Evolutionary conservation across 2,329 filamentous ascomycete genomes (phyloP).

Genomic region (Sphaerostilbella broomeana): DNA sequence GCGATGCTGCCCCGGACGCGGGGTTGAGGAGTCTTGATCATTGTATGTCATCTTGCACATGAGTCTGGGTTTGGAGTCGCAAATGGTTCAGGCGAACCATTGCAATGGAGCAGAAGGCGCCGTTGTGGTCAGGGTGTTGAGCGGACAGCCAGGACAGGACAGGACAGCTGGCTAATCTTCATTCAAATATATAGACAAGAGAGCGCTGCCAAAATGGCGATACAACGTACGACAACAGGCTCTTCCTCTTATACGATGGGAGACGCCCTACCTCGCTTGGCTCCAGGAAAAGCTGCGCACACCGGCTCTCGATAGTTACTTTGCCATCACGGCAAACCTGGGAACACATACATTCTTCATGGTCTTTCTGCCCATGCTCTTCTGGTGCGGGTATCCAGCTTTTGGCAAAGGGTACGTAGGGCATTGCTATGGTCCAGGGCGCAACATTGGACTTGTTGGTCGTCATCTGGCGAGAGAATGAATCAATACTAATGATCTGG

Average conservation of each 20-base stretch:
- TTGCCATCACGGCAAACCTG: slow-evolving; percentile 91
- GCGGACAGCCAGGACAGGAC: background rate
- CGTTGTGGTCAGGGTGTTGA: too few species aligned
- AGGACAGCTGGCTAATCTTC: background rate
- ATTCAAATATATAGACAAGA: slow-evolving; percentile 56
- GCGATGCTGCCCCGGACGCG: slow-evolving; percentile 48
- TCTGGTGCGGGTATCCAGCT: slow-evolving; percentile 87
- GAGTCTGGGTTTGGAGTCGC: background rate
- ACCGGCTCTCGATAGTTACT: slow-evolving; percentile 87
- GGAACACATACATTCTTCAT: slow-evolving; percentile 99
- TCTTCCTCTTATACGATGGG: slow-evolving; percentile 84
- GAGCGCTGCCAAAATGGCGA: slow-evolving; percentile 79
- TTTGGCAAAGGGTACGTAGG: slow-evolving; percentile 75
- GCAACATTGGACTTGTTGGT: background rate
- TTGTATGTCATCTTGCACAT: slow-evolving; percentile 44
- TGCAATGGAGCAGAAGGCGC: background rate
- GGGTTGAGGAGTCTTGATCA: slow-evolving; percentile 76
- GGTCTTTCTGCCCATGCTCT: slow-evolving; percentile 86
- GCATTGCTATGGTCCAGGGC: background rate
- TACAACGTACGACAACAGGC: slow-evolving; percentile 74
- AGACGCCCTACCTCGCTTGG: slow-evolving; percentile 88
- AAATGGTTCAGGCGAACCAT: background rate
- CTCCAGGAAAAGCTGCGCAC: slow-evolving; percentile 75
- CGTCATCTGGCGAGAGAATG: background rate
- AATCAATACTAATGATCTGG: slow-evolving; percentile 16